These are phyloP conservation scores for Spergularia marina DNA, from an alignment of 148 eudicot genomes.

Conservation along the genomic window DNA sequence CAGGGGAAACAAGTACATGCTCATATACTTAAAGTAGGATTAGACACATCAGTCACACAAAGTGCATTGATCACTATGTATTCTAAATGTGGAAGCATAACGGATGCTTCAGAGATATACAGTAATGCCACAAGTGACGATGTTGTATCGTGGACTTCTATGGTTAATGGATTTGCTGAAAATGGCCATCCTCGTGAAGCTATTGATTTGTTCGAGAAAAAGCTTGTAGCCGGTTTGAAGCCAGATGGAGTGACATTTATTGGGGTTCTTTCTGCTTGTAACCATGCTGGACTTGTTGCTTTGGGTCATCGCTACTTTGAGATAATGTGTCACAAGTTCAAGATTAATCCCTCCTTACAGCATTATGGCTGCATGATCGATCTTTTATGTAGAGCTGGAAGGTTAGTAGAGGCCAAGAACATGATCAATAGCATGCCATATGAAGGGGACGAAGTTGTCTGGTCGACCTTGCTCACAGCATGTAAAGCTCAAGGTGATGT, in stretches of 20 bases:
- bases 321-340: slow-evolving; percentile 46
- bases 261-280: slow-evolving; percentile 87
- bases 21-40: slow-evolving; percentile 55
- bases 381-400: slow-evolving; percentile 80
- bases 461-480: slow-evolving; percentile 83
- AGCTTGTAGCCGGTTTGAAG: slow-evolving; percentile 44
- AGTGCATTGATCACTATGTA: slow-evolving; percentile 87
- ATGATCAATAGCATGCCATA: slow-evolving; percentile 72
- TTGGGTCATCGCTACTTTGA: slow-evolving; percentile 61
- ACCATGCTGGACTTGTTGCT: slow-evolving; percentile 83
- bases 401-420: slow-evolving; percentile 65
- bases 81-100: slow-evolving; percentile 76
- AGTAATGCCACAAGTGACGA: slow-evolving; percentile 32
- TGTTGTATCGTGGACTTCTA: slow-evolving; percentile 86
- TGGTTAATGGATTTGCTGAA: slow-evolving; percentile 91
- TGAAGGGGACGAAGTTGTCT: slow-evolving; percentile 70
- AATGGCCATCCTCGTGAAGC: slow-evolving; percentile 78
- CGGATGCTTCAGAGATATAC: slow-evolving; percentile 62
- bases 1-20: slow-evolving; percentile 86
- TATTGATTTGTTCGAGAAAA: slow-evolving; percentile 56
- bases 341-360: slow-evolving; percentile 59
- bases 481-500: slow-evolving; percentile 64
- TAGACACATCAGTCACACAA: slow-evolving; percentile 51
- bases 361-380: slow-evolving; percentile 96
- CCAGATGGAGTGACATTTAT: slow-evolving; percentile 89